Conservation (phyloP, 2,329 filamentous ascomycete genomes). For the Cladophialophora exuberans region DNA sequence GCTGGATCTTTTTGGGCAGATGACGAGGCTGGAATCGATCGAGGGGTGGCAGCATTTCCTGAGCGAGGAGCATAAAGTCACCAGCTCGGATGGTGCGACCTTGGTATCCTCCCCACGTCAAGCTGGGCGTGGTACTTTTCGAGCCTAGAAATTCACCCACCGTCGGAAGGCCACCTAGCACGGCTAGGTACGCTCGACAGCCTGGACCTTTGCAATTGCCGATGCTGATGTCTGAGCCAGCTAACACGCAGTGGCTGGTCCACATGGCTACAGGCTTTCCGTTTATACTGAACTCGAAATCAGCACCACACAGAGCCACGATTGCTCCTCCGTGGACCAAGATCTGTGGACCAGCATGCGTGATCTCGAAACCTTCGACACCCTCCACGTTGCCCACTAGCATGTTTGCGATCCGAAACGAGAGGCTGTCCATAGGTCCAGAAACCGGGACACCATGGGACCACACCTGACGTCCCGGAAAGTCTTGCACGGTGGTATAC, state of each 20-base stretch:
- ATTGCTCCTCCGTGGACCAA: conserved; percentile 58
- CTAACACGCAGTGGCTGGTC: conserved; percentile 53
- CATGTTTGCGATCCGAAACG: conserved; percentile 61
- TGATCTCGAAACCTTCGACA: conserved; percentile 62
- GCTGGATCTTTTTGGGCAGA: no score
- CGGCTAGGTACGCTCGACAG: conserved; percentile 61
- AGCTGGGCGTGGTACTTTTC: conserved; percentile 60
- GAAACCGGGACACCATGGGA: conserved; percentile 62
- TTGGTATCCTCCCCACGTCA: conserved; percentile 64
- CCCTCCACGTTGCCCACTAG: conserved; percentile 59
- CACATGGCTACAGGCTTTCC: conserved; percentile 57
- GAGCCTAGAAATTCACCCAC: conserved; percentile 61
- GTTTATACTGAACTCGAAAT: conserved; percentile 56
- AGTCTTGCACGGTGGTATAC: conserved; percentile 63
- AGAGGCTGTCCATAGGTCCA: conserved; percentile 65
- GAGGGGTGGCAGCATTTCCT: no score
- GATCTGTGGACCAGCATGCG: conserved; percentile 61
- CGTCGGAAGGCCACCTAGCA: conserved; percentile 58
- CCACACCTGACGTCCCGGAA: conserved; percentile 57
- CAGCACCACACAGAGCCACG: conserved; percentile 60
- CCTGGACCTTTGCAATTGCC: conserved; percentile 55
- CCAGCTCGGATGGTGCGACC: conserved; percentile 58
- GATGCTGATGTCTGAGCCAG: conserved; percentile 58
- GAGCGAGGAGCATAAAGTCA: conserved; percentile 47
- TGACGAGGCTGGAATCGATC: no score